Base-by-base conservation (phyloP, 2,329 filamentous ascomycete species). In the Neofusicoccum umdonicola region DNA sequence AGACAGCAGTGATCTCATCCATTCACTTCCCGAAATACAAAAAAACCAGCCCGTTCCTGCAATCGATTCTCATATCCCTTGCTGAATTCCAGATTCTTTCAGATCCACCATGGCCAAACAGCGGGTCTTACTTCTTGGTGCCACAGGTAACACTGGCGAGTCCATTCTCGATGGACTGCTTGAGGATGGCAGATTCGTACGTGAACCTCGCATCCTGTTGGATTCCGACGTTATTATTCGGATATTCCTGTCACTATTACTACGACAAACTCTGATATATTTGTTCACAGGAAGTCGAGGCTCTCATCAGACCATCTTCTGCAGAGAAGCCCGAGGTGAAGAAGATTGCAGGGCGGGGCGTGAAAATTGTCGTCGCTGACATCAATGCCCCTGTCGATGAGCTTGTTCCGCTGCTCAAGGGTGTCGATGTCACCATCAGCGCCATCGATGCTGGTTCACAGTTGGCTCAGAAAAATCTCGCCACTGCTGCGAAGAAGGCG, bases 401-500 rank as follows among this genome's bases (percentile, higher is more conserved):
- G 42, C 31, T 60, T 17, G 31, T 60, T 12, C 31, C 41, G 7
- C 9, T 60, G 9, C 42, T 47, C 15, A 47, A 37, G n/a, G 31
- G 27, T 5, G 17, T 60, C 6, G 56, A 37, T 22, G n/a, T 60
- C 5, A 12, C 11, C n/a, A 47, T 60, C 56, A 60, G 31, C 11
- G 27, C 56, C 31, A 45, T 60, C 37, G 41, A 47, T 31, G 39
- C 41, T 13, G 0, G 0, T 3, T 44, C 54, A 6, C 39, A 45
- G 19, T 22, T 37, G 15, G 12, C 27, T 12, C 27, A 60, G 27
- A 60, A 13, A 5, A 60, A 60, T 13, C 42, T 60, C 8, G 56
- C 42, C 17, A 47, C 27, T 7, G 74, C 74, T 19, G 71, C 72
- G 3, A 71, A 72, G 47, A 54, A 65, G 3, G 73, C 72, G 1